Conservation (phyloP, 1,284 basidiomycete genomes). For the Apiotrichum gamsii region DNA sequence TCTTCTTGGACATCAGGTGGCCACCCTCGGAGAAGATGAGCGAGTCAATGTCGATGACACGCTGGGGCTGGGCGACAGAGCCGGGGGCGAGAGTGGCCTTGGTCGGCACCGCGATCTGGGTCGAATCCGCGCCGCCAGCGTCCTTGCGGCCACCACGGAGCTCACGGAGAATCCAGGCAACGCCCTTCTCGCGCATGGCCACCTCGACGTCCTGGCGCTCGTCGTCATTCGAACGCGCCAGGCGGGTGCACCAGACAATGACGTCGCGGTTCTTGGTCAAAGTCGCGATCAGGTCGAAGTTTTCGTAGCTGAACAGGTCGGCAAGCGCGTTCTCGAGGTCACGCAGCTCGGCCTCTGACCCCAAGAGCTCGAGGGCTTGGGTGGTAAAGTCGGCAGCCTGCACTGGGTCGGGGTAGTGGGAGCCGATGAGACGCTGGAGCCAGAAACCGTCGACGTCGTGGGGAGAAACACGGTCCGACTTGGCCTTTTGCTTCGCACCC, state of each 20-base stretch:
- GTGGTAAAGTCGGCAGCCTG: conserved; percentile 89
- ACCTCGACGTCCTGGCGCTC: conserved; percentile 93
- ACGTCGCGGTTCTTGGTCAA: conserved; percentile 95
- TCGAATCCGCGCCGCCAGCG: conserved; percentile 49
- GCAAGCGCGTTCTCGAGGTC: conserved; percentile 97
- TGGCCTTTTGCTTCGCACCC: conserved; percentile 30
- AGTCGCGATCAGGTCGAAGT: conserved; percentile 81
- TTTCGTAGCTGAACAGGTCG: conserved; percentile 92
- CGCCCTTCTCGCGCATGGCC: conserved; percentile 94
- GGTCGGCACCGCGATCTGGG: conserved; percentile 59
- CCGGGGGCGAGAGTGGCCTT: conserved; percentile 86
- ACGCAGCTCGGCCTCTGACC: conserved; percentile 80
- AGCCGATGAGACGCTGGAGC: conserved; percentile 89
- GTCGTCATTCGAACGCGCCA: conserved; percentile 82
- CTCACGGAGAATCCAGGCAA: conserved; percentile 91
- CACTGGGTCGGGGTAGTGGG: conserved; percentile 87
- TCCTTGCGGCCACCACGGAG: conserved; percentile 67
- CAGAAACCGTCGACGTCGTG: conserved; percentile 95
- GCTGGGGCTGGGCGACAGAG: conserved; percentile 78
- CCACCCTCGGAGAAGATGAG: conserved; percentile 96
- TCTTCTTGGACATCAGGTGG: conserved; percentile 97
- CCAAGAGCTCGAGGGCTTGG: conserved; percentile 77
- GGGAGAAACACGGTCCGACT: conserved; percentile 70
- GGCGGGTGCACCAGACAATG: conserved; percentile 96
- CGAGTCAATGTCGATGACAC: conserved; percentile 80